Base-by-base conservation (phyloP, 306 rosid species). In the Vigna mungo region DNA sequence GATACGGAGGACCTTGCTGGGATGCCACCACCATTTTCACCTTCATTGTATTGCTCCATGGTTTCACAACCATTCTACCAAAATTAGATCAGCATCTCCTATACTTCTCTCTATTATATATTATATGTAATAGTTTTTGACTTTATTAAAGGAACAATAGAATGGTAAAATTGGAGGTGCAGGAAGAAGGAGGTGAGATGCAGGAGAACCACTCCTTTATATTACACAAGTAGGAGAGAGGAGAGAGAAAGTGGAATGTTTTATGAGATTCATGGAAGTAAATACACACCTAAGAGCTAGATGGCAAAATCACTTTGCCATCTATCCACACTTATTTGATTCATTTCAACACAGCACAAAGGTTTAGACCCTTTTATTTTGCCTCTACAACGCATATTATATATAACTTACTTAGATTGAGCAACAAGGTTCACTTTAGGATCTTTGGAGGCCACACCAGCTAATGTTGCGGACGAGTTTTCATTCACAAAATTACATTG, bases 401-500 rank as follows among this genome's bases (percentile, higher is more conserved):
- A 63, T 21, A 30, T 4, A 63, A 3, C 60, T 54, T 25, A 21
- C 66, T 72, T 32, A 82, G 59, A 77, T 17, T 47, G 79, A 56
- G 36, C 72, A 65, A 21, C 15, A 10, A 65, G 9, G 8, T 9
- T 52, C 0, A 7, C 9, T 77, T 67, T 68, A 16, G 59, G 25
- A 41, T 55, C 16, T 15, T 37, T 27, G 11, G 85, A 23, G 11
- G 64, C 47, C 34, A 16, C 21, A 25, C 10, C 36, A 53, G 14
- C 65, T 41, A 53, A 16, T 53, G 20, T 10, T 43, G 14, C 30
- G 13, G 72, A 49, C 0, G 63, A 53, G 4, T 17, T 9, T 1
- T 6, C 71, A 39, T 82, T 82, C 4, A 82, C 75, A 76, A 77
- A 77, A 9, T 77, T 82, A 16, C 82, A 78, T 3, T 82, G 75